phyloP scores from a whole-genome alignment of 495 filamentous ascomycete genomes.

The Neurospora terricola region DNA sequence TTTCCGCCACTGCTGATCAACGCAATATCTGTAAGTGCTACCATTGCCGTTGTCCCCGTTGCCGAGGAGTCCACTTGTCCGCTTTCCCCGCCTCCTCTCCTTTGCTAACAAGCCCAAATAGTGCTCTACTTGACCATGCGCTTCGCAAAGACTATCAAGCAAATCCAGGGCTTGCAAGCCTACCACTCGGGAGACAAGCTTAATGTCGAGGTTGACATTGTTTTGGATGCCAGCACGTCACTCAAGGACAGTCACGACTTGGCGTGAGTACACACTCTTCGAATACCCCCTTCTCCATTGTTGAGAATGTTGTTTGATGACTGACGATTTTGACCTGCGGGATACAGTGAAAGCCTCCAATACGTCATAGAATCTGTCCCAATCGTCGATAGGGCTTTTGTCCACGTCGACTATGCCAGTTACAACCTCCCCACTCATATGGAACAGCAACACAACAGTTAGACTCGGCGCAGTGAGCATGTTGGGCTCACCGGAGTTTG shows the following conservation, averaged over 20 bases:
- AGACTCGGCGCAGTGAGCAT: background rate
- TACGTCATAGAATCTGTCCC: constrained; percentile 87
- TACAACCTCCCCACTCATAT: constrained; percentile 83
- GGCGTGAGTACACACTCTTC: constrained; percentile 27
- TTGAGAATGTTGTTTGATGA: background rate
- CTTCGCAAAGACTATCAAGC: constrained; percentile 78
- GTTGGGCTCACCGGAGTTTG: background rate
- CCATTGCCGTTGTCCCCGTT: background rate
- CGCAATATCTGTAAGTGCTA: constrained; percentile 52
- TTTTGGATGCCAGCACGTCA: constrained; percentile 68
- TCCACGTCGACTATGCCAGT: constrained; percentile 73
- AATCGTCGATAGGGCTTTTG: constrained; percentile 56
- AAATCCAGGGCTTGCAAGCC: constrained; percentile 79
- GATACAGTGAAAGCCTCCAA: constrained; percentile 60
- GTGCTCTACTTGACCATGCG: constrained; percentile 89
- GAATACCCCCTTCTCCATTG: background rate
- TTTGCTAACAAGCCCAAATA: constrained; percentile 8
- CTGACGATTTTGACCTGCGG: background rate
- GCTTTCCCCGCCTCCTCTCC: background rate
- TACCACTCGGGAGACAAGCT: constrained; percentile 88
- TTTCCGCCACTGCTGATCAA: constrained; percentile 68
- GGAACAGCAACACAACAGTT: constrained; percentile 47
- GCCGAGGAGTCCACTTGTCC: background rate
- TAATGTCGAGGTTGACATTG: constrained; percentile 66
- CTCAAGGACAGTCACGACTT: constrained; percentile 83